These are phyloP conservation scores for Omphalotus olearius DNA, from an alignment of 1,284 basidiomycete species.

Conservation along the genomic window DNA sequence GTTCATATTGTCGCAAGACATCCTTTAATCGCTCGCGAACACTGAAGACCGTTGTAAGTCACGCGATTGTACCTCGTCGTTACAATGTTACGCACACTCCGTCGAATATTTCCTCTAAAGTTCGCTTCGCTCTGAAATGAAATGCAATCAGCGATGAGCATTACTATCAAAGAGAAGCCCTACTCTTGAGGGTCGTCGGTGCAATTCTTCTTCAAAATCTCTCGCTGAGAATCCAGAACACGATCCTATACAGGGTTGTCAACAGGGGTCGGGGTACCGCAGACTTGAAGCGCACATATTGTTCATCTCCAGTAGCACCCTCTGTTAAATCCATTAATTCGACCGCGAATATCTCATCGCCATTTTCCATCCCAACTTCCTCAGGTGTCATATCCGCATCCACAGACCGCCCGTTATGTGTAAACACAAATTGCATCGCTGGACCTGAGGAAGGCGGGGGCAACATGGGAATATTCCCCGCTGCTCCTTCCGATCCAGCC, in stretches of 20 bases:
- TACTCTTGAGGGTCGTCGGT: conserved; percentile 68
- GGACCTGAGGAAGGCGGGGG: conserved; percentile 28
- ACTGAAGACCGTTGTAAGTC: conserved; percentile 30
- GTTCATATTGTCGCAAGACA: conserved; percentile 77
- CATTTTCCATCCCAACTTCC: conserved; percentile 77
- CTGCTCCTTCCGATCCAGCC: conserved; percentile 41
- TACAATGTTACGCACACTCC: conserved; percentile 52
- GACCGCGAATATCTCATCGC: conserved; percentile 79
- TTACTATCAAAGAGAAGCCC: conserved; percentile 21
- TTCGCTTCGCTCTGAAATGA: conserved; percentile 54
- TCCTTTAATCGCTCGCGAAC: conserved; percentile 80
- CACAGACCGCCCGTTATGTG: conserved; percentile 68
- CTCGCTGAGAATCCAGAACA: conserved; percentile 52
- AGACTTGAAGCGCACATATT: conserved; percentile 41
- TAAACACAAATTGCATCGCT: conserved; percentile 74
- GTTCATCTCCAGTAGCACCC: conserved; percentile 51
- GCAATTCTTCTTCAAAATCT: conserved; percentile 75
- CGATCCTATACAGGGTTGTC: conserved; percentile 44
- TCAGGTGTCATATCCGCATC: conserved; percentile 79
- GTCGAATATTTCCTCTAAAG: conserved; percentile 77
- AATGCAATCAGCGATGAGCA: conserved; percentile 10
- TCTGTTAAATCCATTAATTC: conserved; percentile 84
- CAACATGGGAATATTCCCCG: conserved; percentile 27
- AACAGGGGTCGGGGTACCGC: conserved; percentile 2
- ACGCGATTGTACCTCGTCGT: neutral